Base-by-base conservation (phyloP, 495 filamentous ascomycete genomes). In the Aspergillus ostianus region DNA sequence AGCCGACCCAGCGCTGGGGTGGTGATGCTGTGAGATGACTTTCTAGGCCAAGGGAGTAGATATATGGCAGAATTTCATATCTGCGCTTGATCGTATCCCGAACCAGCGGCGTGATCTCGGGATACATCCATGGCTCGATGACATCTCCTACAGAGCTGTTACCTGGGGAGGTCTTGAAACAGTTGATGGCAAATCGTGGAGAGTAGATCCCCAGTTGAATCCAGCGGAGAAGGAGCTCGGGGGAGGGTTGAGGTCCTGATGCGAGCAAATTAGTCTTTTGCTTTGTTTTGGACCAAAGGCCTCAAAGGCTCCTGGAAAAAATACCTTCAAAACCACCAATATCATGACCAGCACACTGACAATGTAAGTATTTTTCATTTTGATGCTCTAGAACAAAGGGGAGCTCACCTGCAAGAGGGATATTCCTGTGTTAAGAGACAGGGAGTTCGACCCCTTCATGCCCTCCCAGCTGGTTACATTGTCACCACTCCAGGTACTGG, bases 61-160 rank as follows among this genome's bases (percentile, higher is more conserved):
- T 78, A 68, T 89, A 90, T 1, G 87, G 87, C 15, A 89, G 77
- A 32, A 90, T 76, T 65, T 86, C 84, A 66, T 90, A 90, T 36
- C 87, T 80, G 3, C 86, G 81, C 71, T 84, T 83, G 70, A 90
- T 88, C 12, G 85, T 76, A 45, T 79, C 75, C 10, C 86, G 84
- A 51, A 90, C 72, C 2, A 84, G 64, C 0, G 80, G 82, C 0
- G 82, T 80, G 55, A 85, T 82, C 55, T 85, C 82, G 0, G 85
- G 84, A 64, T 89, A 87, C 84, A 88, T 87, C 83, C 84, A 89
- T 2, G 86, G 86, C 69, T 88, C 86, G 57, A 89, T 90, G 12
- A 90, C 85, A 6, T 88, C 86, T 15, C 86, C 86, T 56, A 85
- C 73, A 3, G 76, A 72, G 64, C 80, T 88, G 63, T 88, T 80